A percentile compares a stretch with the other conserved stretches of the same genome.
phyloP scores from a whole-genome alignment of 2,329 filamentous ascomycete genomes.

The Talaromyces atroroseus region DNA sequence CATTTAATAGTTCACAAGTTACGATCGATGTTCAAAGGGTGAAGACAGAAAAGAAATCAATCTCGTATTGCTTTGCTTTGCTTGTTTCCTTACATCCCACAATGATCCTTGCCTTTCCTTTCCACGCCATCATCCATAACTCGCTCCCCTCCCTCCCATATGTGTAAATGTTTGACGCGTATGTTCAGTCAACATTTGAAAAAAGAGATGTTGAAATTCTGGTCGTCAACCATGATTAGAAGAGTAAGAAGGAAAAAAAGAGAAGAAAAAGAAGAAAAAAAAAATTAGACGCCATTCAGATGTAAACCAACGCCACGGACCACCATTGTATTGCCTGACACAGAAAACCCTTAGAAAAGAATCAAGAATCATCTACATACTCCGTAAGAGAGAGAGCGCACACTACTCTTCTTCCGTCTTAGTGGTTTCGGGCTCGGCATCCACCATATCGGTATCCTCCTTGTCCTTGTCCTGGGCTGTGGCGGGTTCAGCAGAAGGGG shows the following conservation, averaged over 20 bases:
- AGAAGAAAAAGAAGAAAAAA: too few relatives aligned
- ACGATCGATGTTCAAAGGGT: too few relatives aligned
- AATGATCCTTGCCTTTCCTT: background rate
- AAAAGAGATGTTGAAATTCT: background rate
- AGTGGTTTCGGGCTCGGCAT: slow-evolving; percentile 23
- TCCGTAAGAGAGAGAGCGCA: background rate
- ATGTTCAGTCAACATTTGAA: background rate
- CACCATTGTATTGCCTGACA: background rate
- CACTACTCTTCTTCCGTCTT: slow-evolving; percentile 18
- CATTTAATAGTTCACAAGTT: too few relatives aligned
- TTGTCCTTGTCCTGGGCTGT: slow-evolving; percentile 17
- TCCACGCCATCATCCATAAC: background rate
- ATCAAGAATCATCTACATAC: background rate
- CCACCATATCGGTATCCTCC: slow-evolving; percentile 30
- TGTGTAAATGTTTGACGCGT: background rate
- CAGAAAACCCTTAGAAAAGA: background rate
- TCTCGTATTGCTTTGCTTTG: background rate
- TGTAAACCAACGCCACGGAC: background rate
- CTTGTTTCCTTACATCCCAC: background rate
- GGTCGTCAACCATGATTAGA: slow-evolving; percentile 9
- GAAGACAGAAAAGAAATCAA: background rate
- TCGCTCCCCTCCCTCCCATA: slow-evolving; percentile 1
- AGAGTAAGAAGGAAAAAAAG: too few relatives aligned
- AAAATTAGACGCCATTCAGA: slow-evolving; percentile 6
- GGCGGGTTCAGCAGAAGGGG: background rate